phyloP scores from a whole-genome alignment of 345 rosid genomes.

The Eucalyptus cloeziana region DNA sequence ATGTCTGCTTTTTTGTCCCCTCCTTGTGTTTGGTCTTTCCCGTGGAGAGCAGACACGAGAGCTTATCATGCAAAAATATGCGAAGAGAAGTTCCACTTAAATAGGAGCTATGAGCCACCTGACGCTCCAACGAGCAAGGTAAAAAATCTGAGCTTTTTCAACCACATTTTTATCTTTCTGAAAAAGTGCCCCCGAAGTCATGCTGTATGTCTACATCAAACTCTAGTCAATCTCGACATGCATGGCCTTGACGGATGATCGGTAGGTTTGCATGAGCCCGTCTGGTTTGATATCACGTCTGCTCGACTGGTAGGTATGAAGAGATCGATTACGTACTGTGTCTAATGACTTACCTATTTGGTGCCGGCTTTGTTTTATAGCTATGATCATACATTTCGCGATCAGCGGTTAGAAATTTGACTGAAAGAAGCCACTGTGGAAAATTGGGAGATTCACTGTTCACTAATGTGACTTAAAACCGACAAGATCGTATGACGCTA shows the following conservation, averaged over 20 bases:
- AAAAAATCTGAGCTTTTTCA: not conserved
- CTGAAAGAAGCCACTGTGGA: not conserved
- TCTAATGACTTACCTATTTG: not conserved
- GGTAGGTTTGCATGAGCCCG: not conserved
- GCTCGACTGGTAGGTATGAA: not conserved
- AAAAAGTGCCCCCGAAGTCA: not conserved
- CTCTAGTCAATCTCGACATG: not conserved
- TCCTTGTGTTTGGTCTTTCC: not conserved
- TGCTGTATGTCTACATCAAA: not conserved
- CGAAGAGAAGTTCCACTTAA: not conserved
- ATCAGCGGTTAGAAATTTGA: not conserved
- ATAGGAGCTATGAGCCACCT: not conserved
- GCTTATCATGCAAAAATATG: not conserved
- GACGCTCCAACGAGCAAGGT: not conserved
- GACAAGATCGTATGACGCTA: not conserved
- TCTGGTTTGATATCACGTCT: not conserved
- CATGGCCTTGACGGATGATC: not conserved
- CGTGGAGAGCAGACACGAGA: not conserved
- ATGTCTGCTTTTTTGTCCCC: not conserved
- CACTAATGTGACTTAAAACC: not conserved
- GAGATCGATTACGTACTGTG: not conserved
- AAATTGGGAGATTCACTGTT: not conserved
- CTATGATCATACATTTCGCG: not conserved
- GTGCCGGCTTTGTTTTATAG: not conserved
- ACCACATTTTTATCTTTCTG: not conserved